Base-by-base conservation (phyloP, 2,329 filamentous ascomycete species). In the Aspergillus quadricinctus region DNA sequence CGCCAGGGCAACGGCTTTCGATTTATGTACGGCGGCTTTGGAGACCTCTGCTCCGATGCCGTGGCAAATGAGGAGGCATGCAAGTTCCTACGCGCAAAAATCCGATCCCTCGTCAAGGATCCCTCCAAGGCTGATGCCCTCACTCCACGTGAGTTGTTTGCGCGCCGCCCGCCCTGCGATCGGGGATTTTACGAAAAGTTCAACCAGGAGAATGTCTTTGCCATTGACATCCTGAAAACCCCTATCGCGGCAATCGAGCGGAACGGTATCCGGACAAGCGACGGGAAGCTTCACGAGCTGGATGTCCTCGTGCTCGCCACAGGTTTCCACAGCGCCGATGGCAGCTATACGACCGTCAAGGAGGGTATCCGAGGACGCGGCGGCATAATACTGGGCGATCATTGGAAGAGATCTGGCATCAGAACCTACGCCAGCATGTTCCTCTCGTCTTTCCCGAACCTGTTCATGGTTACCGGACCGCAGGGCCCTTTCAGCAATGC, bases 131-230 rank as follows among this genome's bases (percentile, higher is more conserved):
- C 61, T 7, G 53, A 57, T 5, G 58, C 63, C 5, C 62, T 74
- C 11, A 60, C 49, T 23, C 67, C 69, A 17, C 52, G 40, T 3
- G 57, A 62, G 17, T 53, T 55, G 10, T 58, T 59, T n/a, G 52
- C 60, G 4, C 63, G 64, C 2, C 61, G 66, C 4, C 61, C 64
- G 0, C 61, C 60, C 4, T 53, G 58, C 5, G 66, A 61, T 10
- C 49, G 55, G 17, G 57, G 57, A 6, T 69, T 65, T 53, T 68
- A 61, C 51, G 62, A 66, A 23, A 25, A 53, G 10, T 69, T 61
- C 53, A 77, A 81, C 61, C 69, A 67, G 17, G 63, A 70, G 0
- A 77, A 81, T 48, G 76, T 82, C 2, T 63, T 75, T 19, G 60
- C 82, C 1, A 70, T 82, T 1, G 69, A 77, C 46, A 53, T 80